Evolutionary conservation across 768 basidiomycete genomes (phyloP), one percentile per base, ranked within the genome.

Genomic region (Kwoniella mangroviensis): DNA sequence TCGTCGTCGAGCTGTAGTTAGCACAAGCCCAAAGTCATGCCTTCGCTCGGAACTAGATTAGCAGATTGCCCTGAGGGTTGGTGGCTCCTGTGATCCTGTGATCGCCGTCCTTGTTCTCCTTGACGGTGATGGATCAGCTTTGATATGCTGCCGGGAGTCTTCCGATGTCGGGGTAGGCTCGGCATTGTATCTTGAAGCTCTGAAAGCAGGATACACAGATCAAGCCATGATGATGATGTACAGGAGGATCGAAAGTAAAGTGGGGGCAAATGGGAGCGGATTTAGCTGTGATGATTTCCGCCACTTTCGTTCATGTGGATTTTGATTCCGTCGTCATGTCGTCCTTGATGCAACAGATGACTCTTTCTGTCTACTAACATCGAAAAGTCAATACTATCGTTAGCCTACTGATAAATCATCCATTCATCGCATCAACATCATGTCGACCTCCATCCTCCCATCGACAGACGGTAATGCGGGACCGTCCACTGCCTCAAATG

Each of bases 401-500:
- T 57, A 57, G 56, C 28, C 24, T 24, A 4, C 22, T 17, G 13
- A 15, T 57, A 4, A 15, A 34, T 26, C 56, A 34, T 59, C 58
- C 45, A 49, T 43, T 34, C 26, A 13, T 43, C 58, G 9, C 57
- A 59, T 26, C 13, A 21, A 7, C 43, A 63, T 3, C 24, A 71
- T 71, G 70, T 66, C 70, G 24, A 56, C 70, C 34, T 61, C 65
- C 6, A 57, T 65, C 11, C 42, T 71, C 26, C 51, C 73, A 2
- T 19, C 66, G 13, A 56, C 75, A 45, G 72, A 74, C 12, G 64
- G 59, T n/a, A 28, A 28, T 26, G 67, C 77, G 28, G 77, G 77
- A 3, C 77, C 77, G 12, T 75, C 74, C 10, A 58, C 66, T 3
- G 40, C 54, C 9, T 34, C 34, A 7, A 70, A 60, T 62, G 70